Percentiles rank a stretch among this genome's conserved stretches.
Conservation (phyloP, 805 yeast genomes). For the Starmerella potacharoeniae region DNA sequence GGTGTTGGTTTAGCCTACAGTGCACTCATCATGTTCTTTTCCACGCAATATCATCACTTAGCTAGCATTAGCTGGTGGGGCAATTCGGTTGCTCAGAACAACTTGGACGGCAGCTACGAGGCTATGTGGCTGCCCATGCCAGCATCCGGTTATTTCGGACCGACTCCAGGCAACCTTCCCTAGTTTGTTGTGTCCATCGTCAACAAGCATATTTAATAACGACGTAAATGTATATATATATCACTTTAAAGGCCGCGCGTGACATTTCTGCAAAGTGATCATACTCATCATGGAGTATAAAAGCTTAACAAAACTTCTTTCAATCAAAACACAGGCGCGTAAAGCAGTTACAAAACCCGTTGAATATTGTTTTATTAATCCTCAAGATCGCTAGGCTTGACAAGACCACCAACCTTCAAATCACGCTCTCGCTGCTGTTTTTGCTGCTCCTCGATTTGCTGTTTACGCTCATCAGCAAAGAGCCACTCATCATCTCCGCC, state of each 20-base stretch:
- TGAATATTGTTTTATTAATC: conserved; percentile 31
- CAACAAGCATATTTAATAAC: background rate
- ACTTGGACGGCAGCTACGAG: background rate
- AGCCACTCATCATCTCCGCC: conserved; percentile 94
- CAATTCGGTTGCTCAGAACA: background rate
- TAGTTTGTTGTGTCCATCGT: background rate
- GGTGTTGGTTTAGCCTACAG: conserved; percentile 52
- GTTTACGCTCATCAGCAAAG: conserved; percentile 85
- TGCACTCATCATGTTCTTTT: conserved; percentile 46
- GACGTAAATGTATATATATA: background rate
- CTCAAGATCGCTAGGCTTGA: conserved; percentile 90
- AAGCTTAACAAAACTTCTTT: no score
- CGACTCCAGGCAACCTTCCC: conserved; percentile 3
- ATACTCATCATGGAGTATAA: no score
- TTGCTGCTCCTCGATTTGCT: conserved; percentile 56
- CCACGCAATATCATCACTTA: conserved; percentile 34
- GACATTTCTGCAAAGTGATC: no score
- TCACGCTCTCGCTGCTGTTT: conserved; percentile 69
- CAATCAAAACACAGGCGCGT: no score
- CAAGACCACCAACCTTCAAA: conserved; percentile 77
- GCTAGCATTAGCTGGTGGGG: conserved; percentile 42
- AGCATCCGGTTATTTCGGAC: conserved; percentile 3
- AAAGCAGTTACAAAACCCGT: no score
- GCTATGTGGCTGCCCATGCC: background rate
- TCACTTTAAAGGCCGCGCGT: background rate